Conservation (phyloP, 345 rosid species). For the Murraya koenigii region DNA sequence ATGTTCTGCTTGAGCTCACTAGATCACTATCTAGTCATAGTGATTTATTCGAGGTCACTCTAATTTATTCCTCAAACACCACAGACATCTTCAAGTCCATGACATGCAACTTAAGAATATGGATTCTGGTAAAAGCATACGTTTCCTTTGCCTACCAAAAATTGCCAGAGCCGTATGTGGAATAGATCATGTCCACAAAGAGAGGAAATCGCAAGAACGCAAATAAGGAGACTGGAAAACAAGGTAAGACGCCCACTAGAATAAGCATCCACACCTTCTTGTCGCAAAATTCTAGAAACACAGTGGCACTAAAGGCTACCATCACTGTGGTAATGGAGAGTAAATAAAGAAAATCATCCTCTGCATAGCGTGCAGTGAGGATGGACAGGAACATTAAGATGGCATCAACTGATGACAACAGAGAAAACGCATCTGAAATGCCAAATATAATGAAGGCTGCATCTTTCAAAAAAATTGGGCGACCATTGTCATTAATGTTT, state of each 20-base stretch:
- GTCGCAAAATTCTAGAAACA: slow-evolving; percentile 8
- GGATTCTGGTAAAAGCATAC: slow-evolving; percentile 48
- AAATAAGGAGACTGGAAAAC: slow-evolving; percentile 17
- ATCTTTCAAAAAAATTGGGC: slow-evolving; percentile 5
- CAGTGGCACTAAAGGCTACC: slow-evolving; percentile 29
- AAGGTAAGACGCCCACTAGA: slow-evolving; percentile 14
- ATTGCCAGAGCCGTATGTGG: not conserved
- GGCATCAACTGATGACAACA: slow-evolving; percentile 25
- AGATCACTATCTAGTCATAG: too few species aligned
- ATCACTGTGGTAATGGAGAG: slow-evolving; percentile 34
- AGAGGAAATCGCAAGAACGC: slow-evolving; percentile 6
- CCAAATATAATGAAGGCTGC: slow-evolving; percentile 16
- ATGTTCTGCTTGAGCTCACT: too few species aligned
- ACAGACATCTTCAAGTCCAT: slow-evolving; percentile 62
- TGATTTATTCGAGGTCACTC: too few species aligned
- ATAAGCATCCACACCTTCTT: not conserved
- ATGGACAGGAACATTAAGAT: slow-evolving; percentile 30
- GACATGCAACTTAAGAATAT: slow-evolving; percentile 52
- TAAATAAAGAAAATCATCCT: slow-evolving; percentile 12
- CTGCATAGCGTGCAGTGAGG: slow-evolving; percentile 9
- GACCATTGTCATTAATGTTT: slow-evolving; percentile 8
- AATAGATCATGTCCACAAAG: slow-evolving; percentile 15
- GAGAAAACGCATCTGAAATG: slow-evolving; percentile 25
- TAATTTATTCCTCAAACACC: too few species aligned
- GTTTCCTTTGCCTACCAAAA: slow-evolving; percentile 19